Percentiles rank a stretch among this genome's conserved stretches.
These are phyloP conservation scores for Pseudogymnoascus sp. DNA, from an alignment of 2,329 filamentous ascomycete species.

Conservation along the genomic window DNA sequence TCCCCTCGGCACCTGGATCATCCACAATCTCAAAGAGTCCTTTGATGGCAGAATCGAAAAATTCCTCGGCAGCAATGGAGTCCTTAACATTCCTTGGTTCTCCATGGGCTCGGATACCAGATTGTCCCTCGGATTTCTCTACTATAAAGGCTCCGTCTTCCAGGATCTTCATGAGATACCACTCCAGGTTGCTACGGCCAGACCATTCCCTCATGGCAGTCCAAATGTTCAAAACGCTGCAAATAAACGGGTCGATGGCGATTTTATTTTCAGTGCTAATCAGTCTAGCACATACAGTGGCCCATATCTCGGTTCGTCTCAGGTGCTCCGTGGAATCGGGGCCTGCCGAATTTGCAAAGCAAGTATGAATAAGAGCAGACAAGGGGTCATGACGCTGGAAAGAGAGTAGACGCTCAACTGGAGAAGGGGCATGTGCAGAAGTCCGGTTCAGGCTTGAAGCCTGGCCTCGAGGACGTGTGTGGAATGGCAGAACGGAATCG, in stretches of 20 bases:
- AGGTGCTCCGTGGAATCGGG: slow-evolving; percentile 74
- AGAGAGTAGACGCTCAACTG: slow-evolving; percentile 75
- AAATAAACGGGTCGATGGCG: slow-evolving; percentile 70
- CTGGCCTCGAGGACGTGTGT: slow-evolving; percentile 39
- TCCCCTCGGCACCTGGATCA: slow-evolving; percentile 72
- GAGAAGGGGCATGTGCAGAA: slow-evolving; percentile 43
- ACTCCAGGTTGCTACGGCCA: slow-evolving; percentile 79
- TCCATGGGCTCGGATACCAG: slow-evolving; percentile 61
- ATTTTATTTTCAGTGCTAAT: slow-evolving; percentile 63
- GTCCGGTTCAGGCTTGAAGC: slow-evolving; percentile 39
- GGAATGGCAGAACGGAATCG: slow-evolving; percentile 72
- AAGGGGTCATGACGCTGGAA: slow-evolving; percentile 85
- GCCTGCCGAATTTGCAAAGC: slow-evolving; percentile 78
- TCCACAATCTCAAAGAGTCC: slow-evolving; percentile 80
- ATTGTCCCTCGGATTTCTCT: slow-evolving; percentile 73
- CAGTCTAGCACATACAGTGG: slow-evolving; percentile 73
- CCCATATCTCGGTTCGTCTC: slow-evolving; percentile 77
- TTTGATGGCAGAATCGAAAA: slow-evolving; percentile 74
- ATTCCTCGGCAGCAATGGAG: slow-evolving; percentile 74
- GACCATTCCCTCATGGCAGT: slow-evolving; percentile 81
- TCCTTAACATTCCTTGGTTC: slow-evolving; percentile 69
- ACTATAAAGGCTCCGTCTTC: slow-evolving; percentile 87
- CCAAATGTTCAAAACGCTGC: slow-evolving; percentile 81
- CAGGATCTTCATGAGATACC: slow-evolving; percentile 89
- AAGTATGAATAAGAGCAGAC: slow-evolving; percentile 75